These are phyloP conservation scores for Balakata baccata DNA, from an alignment of 345 rosid genomes.

Conservation along the genomic window DNA sequence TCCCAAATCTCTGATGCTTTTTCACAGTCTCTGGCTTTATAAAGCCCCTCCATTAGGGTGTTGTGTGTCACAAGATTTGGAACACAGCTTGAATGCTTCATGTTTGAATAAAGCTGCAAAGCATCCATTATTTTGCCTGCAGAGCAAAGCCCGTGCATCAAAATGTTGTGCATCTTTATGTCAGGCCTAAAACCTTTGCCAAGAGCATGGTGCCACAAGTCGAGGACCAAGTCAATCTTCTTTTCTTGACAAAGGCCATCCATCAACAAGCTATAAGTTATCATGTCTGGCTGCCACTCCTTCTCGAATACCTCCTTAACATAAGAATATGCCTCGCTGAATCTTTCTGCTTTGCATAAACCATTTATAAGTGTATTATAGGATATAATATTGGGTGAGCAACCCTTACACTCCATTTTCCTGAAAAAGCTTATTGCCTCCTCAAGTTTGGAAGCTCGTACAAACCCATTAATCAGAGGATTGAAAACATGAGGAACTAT, in stretches of 20 bases:
- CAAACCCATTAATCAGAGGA: constrained; percentile 60
- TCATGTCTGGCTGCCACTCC: constrained; percentile 63
- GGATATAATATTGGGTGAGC: constrained; percentile 53
- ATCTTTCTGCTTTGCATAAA: constrained; percentile 69
- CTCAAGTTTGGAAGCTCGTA: constrained; percentile 57
- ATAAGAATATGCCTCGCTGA: constrained; percentile 54
- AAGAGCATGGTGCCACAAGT: constrained; percentile 60
- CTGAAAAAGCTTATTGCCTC: constrained; percentile 55
- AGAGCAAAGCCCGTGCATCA: constrained; percentile 80
- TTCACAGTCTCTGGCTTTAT: constrained; percentile 50
- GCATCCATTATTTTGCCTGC: constrained; percentile 69
- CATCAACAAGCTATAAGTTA: constrained; percentile 72
- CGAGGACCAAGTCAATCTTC: constrained; percentile 63
- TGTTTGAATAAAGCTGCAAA: constrained; percentile 47
- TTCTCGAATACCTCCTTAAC: constrained; percentile 79
- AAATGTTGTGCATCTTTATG: constrained; percentile 66
- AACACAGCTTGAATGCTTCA: constrained; percentile 46
- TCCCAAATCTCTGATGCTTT: constrained; percentile 67
- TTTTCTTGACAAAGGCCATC: constrained; percentile 66
- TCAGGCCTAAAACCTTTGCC: constrained; percentile 61
- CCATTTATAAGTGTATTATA: constrained; percentile 72
- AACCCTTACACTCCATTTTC: constrained; percentile 51
- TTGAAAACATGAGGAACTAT: constrained; percentile 57
- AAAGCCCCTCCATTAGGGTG: constrained; percentile 83
- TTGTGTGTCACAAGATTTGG: constrained; percentile 84